Conservation (phyloP, 2,329 filamentous ascomycete species). For the Akanthomyces dipterigenus region DNA sequence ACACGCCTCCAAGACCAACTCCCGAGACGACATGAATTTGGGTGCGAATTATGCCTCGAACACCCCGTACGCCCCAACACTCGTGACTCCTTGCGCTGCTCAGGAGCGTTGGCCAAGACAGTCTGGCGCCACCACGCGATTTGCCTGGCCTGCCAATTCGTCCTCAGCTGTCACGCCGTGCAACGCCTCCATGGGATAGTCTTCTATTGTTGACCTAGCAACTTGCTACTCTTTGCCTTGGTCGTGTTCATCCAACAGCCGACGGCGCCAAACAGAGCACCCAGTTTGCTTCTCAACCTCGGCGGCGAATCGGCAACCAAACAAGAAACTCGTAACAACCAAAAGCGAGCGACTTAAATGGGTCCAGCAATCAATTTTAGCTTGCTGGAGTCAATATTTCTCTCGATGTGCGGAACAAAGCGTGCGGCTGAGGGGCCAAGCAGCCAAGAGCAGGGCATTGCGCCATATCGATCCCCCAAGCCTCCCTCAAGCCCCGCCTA, state of each 20-base stretch:
- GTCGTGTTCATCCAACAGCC: no score
- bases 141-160: neutral
- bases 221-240: no score
- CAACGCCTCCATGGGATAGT: no score
- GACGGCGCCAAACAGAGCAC: neutral
- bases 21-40: neutral
- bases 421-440: constrained; percentile 9
- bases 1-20: neutral
- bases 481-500: neutral
- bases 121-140: neutral
- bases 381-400: neutral
- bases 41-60: no score
- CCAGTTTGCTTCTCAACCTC: neutral
- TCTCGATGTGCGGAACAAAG: neutral
- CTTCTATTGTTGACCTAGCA: neutral
- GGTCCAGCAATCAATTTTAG: neutral
- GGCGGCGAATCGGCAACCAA: constrained; percentile 3
- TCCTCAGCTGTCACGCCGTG: neutral
- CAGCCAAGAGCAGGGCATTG: constrained; percentile 6
- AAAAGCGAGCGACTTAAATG: neutral
- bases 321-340: constrained; percentile 6
- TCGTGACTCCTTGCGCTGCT: no score
- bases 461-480: constrained; percentile 11
- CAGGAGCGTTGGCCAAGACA: neutral
- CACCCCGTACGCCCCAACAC: neutral